These are phyloP conservation scores for Ceratobasidium sp. DNA, from an alignment of 1,284 basidiomycete species.

Conservation along the genomic window DNA sequence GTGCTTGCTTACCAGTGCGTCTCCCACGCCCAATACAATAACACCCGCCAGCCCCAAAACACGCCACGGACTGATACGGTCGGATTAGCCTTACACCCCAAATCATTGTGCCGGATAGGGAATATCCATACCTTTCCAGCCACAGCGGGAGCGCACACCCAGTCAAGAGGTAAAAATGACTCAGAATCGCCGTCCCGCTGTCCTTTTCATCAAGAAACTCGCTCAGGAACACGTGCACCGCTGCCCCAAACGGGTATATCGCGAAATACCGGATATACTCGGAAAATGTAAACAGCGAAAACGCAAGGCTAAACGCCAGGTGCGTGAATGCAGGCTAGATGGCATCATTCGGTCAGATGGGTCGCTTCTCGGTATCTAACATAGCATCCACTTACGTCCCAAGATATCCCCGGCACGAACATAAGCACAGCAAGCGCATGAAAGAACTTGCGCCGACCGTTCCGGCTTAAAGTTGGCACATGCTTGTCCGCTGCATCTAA, in stretches of 20 bases:
- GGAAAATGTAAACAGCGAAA: conserved; percentile 91
- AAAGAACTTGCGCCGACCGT: conserved; percentile 97
- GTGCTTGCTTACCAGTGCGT: conserved; percentile 73
- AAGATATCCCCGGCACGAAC: conserved; percentile 90
- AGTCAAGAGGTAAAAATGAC: conserved; percentile 95
- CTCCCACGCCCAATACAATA: conserved; percentile 88
- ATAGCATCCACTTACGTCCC: conserved; percentile 73
- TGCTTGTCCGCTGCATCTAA: conserved; percentile 85
- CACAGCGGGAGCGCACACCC: conserved; percentile 93
- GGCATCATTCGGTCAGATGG: conserved; percentile 41
- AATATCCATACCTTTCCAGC: conserved; percentile 81
- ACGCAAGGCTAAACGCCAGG: conserved; percentile 89
- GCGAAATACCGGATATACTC: conserved; percentile 99
- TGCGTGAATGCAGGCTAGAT: conserved; percentile 94
- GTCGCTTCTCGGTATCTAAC: conserved; percentile 31
- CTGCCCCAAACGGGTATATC: conserved; percentile 92
- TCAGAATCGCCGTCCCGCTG: conserved; percentile 92
- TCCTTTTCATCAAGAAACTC: conserved; percentile 98
- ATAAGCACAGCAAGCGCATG: conserved; percentile 94
- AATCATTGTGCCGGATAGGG: background rate
- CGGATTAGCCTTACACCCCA: background rate
- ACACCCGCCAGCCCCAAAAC: conserved; percentile 88
- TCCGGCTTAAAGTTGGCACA: conserved; percentile 86
- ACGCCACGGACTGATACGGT: conserved; percentile 61
- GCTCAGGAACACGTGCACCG: conserved; percentile 94